phyloP scores from a whole-genome alignment of 768 basidiomycete genomes.

The Coprinopsis cinerea region DNA sequence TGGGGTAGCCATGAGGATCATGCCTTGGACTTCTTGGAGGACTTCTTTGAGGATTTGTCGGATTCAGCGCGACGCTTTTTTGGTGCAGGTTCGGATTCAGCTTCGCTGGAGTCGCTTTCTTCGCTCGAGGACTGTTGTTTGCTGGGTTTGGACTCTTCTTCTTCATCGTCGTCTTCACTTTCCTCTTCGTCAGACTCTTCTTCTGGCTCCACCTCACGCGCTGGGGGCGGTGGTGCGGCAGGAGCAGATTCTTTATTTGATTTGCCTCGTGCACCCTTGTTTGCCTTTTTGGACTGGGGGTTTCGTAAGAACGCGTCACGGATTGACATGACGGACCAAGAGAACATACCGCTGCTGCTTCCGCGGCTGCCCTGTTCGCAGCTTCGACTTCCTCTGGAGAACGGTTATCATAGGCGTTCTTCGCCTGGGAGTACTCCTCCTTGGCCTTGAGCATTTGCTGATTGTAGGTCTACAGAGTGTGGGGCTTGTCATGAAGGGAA shows the following conservation, averaged over 20 bases:
- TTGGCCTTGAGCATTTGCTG: conserved; percentile 54
- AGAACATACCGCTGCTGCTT: conserved; percentile 30
- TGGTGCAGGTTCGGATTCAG: conserved; percentile 16
- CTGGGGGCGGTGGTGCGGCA: conserved; percentile 18
- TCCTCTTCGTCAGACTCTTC: conserved; percentile 32
- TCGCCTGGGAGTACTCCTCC: conserved; percentile 54
- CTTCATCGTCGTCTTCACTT: conserved; percentile 27
- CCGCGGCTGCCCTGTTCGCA: conserved; percentile 38
- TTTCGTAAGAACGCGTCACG: conserved; percentile 2
- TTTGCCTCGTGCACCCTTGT: conserved; percentile 18
- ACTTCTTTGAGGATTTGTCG: conserved; percentile 19
- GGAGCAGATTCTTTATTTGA: conserved; percentile 19
- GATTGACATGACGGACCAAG: conserved; percentile 1
- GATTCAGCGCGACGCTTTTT: conserved; percentile 27
- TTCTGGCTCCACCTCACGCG: conserved; percentile 19
- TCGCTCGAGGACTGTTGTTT: conserved; percentile 1
- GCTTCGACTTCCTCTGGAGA: conserved; percentile 43
- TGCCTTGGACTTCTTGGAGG: conserved; percentile 26
- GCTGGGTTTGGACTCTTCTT: conserved; percentile 13
- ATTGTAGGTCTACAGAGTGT: conserved; percentile 42
- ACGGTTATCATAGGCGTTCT: conserved; percentile 58
- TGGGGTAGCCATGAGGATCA: no score
- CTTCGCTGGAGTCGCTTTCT: conserved; percentile 5
- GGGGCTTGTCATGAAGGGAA: conserved; percentile 1
- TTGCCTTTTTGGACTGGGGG: conserved; percentile 28